Percentiles rank a stretch among this genome's conserved stretches.
Conservation (phyloP, 2,329 filamentous ascomycete genomes). For the Verticillium longisporum region DNA sequence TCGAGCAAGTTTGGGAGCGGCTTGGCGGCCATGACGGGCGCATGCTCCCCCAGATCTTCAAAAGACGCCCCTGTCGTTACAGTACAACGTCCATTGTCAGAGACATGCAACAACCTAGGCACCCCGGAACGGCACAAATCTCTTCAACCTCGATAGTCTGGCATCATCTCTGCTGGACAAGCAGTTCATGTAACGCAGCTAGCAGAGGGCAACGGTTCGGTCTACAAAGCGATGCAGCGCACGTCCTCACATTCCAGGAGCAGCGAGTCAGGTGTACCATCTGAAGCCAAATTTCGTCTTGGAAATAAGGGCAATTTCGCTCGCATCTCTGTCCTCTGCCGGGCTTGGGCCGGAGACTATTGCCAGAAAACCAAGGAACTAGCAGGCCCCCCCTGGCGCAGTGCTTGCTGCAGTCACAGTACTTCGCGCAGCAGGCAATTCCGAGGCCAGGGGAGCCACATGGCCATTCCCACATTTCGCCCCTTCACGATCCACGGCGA, state of each 20-base stretch:
- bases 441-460: constrained; percentile 1
- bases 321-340: not conserved
- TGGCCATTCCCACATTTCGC: not conserved
- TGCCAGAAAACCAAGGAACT: not conserved
- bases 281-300: constrained; percentile 1
- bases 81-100: not conserved
- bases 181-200: not conserved
- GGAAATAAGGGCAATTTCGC: constrained; percentile 2
- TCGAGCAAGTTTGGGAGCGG: not conserved
- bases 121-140: not conserved
- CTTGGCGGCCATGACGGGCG: not conserved
- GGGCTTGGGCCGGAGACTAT: not conserved
- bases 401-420: not conserved
- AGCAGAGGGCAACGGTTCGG: too few relatives aligned
- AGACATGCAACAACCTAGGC: not conserved
- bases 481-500: constrained; percentile 1
- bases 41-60: not conserved
- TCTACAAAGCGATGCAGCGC: not conserved
- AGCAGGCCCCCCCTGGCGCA: not conserved
- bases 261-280: not conserved
- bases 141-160: not conserved
- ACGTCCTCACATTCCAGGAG: not conserved
- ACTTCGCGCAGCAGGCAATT: not conserved
- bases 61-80: not conserved
- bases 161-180: not conserved